Evolutionary conservation across 2,329 filamentous ascomycete species (phyloP).

Genomic region (Colletotrichum tamarilloi): DNA sequence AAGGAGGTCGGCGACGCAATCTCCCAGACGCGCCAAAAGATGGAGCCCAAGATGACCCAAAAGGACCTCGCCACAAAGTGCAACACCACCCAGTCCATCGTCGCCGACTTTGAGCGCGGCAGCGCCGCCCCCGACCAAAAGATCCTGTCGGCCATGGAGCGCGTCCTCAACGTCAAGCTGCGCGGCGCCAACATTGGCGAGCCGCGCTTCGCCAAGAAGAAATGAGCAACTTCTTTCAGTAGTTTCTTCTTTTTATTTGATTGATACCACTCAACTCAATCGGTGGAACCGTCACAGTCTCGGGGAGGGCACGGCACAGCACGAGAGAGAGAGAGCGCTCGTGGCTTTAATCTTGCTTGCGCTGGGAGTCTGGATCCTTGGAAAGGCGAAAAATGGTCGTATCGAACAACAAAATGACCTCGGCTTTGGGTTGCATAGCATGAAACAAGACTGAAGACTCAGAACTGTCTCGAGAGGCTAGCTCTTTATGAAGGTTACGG

Average conservation of each 20-base stretch:
- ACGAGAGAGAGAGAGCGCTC: conserved; percentile 7
- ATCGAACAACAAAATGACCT: not conserved
- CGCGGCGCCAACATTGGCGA: conserved; percentile 86
- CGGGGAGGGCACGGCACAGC: not conserved
- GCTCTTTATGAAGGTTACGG: conserved; percentile 34
- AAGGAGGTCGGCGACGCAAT: conserved; percentile 85
- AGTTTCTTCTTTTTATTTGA: not conserved
- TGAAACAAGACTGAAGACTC: conserved; percentile 26
- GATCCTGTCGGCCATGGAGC: conserved; percentile 81
- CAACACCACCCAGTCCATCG: conserved; percentile 83
- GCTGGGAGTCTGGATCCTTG: conserved; percentile 31
- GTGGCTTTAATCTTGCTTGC: not conserved
- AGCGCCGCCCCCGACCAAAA: conserved; percentile 85
- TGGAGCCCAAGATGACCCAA: conserved; percentile 96
- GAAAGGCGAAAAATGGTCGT: conserved; percentile 19
- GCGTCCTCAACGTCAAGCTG: conserved; percentile 87
- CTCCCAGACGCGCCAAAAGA: conserved; percentile 79
- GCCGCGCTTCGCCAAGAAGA: conserved; percentile 84
- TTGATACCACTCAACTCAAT: not conserved
- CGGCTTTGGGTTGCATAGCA: conserved; percentile 34
- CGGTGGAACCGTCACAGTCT: not conserved
- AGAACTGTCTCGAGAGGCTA: conserved; percentile 12
- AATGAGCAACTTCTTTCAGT: conserved; percentile 42
- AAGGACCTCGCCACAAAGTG: conserved; percentile 87
- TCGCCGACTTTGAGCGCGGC: conserved; percentile 89